These are phyloP conservation scores for Salmacisia buchloeana DNA, from an alignment of 1,284 basidiomycete genomes.

Conservation along the genomic window DNA sequence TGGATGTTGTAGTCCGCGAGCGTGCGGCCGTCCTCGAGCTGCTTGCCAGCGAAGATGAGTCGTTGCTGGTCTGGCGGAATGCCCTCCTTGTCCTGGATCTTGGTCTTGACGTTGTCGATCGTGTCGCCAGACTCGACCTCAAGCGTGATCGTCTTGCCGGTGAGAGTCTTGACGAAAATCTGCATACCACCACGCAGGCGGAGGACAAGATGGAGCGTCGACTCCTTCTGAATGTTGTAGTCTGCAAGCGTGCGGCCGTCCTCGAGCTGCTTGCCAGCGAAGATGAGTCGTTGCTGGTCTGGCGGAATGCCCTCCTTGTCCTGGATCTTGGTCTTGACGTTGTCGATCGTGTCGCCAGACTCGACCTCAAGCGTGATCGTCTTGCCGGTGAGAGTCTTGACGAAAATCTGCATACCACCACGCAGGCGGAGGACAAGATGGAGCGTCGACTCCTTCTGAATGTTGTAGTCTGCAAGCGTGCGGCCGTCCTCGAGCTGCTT, in stretches of 20 bases:
- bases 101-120: constrained; percentile 61
- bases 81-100: constrained; percentile 56
- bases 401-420: constrained; percentile 11
- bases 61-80: constrained; percentile 97
- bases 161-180: constrained; percentile 39
- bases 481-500: constrained; percentile 72
- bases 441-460: constrained; percentile 98
- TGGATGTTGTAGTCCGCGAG: constrained; percentile 68
- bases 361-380: constrained; percentile 54
- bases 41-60: constrained; percentile 96
- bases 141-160: constrained; percentile 53
- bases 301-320: constrained; percentile 76
- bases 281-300: constrained; percentile 96
- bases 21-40: constrained; percentile 61
- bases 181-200: too few relatives aligned
- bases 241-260: constrained; percentile 49
- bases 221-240: constrained; percentile 94
- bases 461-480: constrained; percentile 59
- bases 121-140: constrained; percentile 55
- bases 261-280: constrained; percentile 90
- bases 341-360: constrained; percentile 59
- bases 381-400: constrained; percentile 41
- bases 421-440: constrained; percentile 77
- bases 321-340: constrained; percentile 56
- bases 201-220: constrained; percentile 91